Evolutionary conservation across 1,284 basidiomycete genomes (phyloP), one percentile per base, ranked within the genome.

Genomic region (Apiotrichum porosum): DNA sequence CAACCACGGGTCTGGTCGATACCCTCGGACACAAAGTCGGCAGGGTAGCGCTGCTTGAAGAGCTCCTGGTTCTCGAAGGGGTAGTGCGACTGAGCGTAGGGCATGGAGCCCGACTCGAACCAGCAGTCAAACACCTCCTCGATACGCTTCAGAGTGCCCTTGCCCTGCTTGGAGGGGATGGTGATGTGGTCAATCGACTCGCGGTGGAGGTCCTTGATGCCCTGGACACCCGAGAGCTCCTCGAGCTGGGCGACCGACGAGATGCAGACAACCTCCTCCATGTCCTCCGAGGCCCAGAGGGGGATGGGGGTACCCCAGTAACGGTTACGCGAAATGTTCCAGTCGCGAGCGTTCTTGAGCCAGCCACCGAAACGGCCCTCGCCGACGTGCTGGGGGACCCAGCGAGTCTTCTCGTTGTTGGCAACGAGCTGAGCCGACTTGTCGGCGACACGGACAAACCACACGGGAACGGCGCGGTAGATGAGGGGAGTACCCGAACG

Each of bases 41-140:
- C 95, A 5, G 95, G 95, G 79, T 92, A 97, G 13, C 82, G 83
- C 28, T 77, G 77, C 71, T 93, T 83, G 61, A 79, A 79, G 37
- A 58, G 52, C 56, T 89, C 87, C 42, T 82, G 75, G 45, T 94
- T 92, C 75, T 98, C 94, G 71, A 98, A 98, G 9, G 95, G 95
- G 78, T 95, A 98, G 74, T 99, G 95, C 13, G 84, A 80, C 68
- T 97, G 94, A 2, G 93, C 95, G 66, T 95, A 99, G 4, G 95
- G 95, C 95, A 99, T 99, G 67, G 92, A 94, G 75, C 95, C 95
- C 8, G 94, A 97, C 77, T 99, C 95, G 71, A 99, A 98, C 95
- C 95, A 99, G 71, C 95, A 99, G 72, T 99, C 95, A 71, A 99
- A 98, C 26, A 99, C 92, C 72, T 97, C 95, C 53, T 97, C 90